phyloP scores from a whole-genome alignment of 257 asterid genomes.

The Buddleja alternifolia region DNA sequence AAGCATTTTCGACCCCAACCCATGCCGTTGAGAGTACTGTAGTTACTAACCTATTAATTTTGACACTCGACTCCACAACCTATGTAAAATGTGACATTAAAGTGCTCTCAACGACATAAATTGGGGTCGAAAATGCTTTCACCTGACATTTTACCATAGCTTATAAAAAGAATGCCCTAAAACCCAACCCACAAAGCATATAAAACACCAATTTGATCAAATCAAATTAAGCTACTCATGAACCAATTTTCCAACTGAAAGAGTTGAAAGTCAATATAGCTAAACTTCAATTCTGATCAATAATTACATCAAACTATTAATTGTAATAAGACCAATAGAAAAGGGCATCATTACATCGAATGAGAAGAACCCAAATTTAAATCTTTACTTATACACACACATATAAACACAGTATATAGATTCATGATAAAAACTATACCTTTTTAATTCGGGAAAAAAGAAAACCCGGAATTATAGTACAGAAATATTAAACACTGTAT shows the following conservation, averaged over 20 bases:
- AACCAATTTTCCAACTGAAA: constrained; percentile 23
- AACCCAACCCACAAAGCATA: neutral
- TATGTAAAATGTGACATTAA: no score
- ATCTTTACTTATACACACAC: neutral
- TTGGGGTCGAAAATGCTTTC: no score
- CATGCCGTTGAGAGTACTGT: no score
- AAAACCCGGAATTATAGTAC: neutral
- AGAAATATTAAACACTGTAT: no score
- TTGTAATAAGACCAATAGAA: neutral
- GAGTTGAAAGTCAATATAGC: neutral
- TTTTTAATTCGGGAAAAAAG: neutral
- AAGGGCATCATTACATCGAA: constrained; percentile 5
- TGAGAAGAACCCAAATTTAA: constrained; percentile 20
- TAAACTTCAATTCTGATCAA: constrained; percentile 13
- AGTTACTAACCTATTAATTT: no score
- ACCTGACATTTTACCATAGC: no score
- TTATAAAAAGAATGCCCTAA: no score
- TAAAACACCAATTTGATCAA: neutral
- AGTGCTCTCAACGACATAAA: no score
- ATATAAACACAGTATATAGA: constrained; percentile 1
- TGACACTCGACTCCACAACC: no score
- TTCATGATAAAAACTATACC: constrained; percentile 29
- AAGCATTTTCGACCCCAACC: no score
- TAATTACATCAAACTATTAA: neutral
- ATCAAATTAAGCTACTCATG: constrained; percentile 8